phyloP scores from a whole-genome alignment of 2,329 filamentous ascomycete species.

The Fusarium haematococcum region DNA sequence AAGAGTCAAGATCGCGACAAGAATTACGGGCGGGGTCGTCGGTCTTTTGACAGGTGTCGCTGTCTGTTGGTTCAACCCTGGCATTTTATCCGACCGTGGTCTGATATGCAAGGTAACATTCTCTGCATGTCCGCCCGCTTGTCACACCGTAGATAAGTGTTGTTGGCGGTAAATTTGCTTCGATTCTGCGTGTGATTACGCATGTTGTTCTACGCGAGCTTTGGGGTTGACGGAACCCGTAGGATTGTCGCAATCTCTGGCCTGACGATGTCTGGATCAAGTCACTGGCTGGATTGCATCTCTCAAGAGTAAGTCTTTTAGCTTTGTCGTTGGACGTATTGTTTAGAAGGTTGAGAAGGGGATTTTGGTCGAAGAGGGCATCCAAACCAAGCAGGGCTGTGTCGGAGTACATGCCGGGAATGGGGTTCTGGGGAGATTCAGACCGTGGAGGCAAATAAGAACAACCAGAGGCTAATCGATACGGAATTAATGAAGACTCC shows the following conservation, averaged over 20 bases:
- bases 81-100: not conserved
- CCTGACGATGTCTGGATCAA: not conserved
- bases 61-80: not conserved
- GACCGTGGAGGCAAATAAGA: not conserved
- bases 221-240: no score
- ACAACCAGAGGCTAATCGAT: not conserved
- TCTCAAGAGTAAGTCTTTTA: not conserved
- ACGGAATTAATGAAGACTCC: not conserved
- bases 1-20: not conserved
- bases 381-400: not conserved
- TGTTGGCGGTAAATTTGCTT: not conserved
- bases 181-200: not conserved
- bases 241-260: no score
- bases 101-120: not conserved
- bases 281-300: not conserved
- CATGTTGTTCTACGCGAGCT: not conserved
- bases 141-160: no score
- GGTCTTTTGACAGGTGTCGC: not conserved
- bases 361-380: not conserved
- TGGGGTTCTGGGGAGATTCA: not conserved
- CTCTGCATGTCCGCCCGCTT: not conserved
- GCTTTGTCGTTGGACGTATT: not conserved
- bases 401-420: no score
- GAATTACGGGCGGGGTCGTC: not conserved
- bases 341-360: not conserved